Evolutionary conservation across 768 basidiomycete genomes (phyloP).

Genomic region (Podaxis mareebaensis): DNA sequence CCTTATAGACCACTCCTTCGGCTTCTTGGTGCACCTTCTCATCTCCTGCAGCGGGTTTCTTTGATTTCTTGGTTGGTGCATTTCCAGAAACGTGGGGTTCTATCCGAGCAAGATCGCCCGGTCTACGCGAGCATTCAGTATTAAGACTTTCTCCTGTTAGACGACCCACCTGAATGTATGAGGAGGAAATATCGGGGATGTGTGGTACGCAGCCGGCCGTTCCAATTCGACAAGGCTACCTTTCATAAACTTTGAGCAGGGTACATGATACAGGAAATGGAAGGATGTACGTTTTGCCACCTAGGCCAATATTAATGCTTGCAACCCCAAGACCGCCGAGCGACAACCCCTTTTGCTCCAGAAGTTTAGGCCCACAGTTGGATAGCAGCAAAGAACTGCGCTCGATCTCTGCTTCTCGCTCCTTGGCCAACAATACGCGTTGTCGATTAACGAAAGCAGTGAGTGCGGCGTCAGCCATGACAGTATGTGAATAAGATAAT

Average conservation of each 20-base stretch:
- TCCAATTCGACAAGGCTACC: conserved; percentile 84
- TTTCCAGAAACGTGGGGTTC: conserved; percentile 62
- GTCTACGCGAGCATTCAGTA: conserved; percentile 39
- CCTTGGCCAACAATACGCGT: conserved; percentile 60
- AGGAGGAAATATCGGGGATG: conserved; percentile 71
- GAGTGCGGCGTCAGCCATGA: conserved; percentile 39
- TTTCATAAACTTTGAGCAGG: conserved; percentile 32
- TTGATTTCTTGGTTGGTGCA: conserved; percentile 42
- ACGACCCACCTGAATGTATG: conserved; percentile 74
- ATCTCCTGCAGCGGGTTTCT: conserved; percentile 38
- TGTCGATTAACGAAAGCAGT: conserved; percentile 69
- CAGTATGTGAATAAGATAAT: conserved; percentile 13
- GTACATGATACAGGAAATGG: background rate
- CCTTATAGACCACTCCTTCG: conserved; percentile 91
- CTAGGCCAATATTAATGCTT: conserved; percentile 80
- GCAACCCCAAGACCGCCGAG: conserved; percentile 71
- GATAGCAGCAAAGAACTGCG: conserved; percentile 76
- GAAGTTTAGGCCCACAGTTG: conserved; percentile 77
- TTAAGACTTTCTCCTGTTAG: background rate
- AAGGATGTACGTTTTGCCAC: conserved; percentile 81
- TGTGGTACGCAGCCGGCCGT: conserved; percentile 78
- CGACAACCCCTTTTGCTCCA: conserved; percentile 89
- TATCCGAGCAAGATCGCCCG: conserved; percentile 87
- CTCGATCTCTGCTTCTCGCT: conserved; percentile 85
- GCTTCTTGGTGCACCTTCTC: conserved; percentile 38